These are phyloP conservation scores for Lenwebbia sp. DNA, from an alignment of 345 rosid species.

Conservation along the genomic window DNA sequence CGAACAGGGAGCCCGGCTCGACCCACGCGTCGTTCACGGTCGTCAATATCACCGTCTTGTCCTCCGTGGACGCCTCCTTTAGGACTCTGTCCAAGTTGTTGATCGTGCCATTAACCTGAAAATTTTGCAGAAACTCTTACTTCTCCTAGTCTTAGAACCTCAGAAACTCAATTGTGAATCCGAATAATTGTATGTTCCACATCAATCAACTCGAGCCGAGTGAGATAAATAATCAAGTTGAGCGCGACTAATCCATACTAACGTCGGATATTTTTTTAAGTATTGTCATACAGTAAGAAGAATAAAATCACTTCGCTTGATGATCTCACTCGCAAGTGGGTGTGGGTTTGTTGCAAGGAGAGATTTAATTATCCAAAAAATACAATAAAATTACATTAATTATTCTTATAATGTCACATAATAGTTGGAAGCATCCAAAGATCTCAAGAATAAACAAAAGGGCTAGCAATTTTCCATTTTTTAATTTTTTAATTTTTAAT, in stretches of 20 bases:
- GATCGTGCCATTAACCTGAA: background rate
- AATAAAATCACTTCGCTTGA: background rate
- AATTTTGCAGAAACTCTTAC: background rate
- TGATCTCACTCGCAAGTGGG: background rate
- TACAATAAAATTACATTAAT: background rate
- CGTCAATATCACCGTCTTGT: constrained; percentile 52
- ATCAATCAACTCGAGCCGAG: background rate
- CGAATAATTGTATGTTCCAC: background rate
- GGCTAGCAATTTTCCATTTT: background rate
- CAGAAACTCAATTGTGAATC: background rate
- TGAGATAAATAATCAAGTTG: background rate
- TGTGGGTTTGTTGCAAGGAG: background rate
- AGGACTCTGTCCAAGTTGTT: constrained; percentile 1
- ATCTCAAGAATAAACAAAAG: background rate
- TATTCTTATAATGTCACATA: background rate
- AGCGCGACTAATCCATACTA: fast-evolving
- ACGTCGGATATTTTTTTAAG: background rate
- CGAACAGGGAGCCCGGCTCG: constrained; percentile 38
- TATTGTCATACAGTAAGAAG: background rate
- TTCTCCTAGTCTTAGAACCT: background rate
- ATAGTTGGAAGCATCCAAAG: background rate
- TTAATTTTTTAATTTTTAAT: background rate
- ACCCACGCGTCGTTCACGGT: constrained; percentile 66
- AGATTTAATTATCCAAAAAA: background rate
- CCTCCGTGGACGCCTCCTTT: constrained; percentile 6